Conservation (phyloP, 805 yeast species). For the Cyberlindnera subsufficiens region DNA sequence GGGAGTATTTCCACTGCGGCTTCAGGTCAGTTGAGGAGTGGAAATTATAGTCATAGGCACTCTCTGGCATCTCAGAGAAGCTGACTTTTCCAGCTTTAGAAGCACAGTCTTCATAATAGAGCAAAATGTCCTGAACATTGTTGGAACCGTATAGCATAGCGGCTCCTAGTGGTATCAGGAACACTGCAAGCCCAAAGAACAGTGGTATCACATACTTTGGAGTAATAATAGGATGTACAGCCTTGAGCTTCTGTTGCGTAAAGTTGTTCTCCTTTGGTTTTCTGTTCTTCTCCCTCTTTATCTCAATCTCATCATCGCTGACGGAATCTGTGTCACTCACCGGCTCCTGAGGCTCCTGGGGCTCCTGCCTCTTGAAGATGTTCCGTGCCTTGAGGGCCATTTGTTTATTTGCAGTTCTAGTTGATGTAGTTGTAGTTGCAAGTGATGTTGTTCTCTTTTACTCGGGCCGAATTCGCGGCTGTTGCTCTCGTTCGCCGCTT, state of each 20-base stretch:
- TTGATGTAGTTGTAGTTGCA: background rate
- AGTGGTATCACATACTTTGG: constrained; percentile 86
- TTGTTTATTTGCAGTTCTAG: background rate
- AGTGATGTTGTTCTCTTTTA: background rate
- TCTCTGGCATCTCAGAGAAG: constrained; percentile 49
- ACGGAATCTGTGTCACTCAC: constrained; percentile 37
- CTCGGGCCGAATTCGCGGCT: too few species aligned
- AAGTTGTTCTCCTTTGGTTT: constrained; percentile 72
- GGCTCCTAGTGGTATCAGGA: constrained; percentile 88
- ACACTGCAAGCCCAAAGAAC: constrained; percentile 63
- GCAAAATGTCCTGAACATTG: constrained; percentile 62
- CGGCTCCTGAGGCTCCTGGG: constrained; percentile 1
- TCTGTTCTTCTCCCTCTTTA: constrained; percentile 42
- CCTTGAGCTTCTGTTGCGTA: constrained; percentile 56
- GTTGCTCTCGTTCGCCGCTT: too few species aligned
- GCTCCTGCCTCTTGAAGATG: constrained; percentile 18
- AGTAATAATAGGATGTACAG: constrained; percentile 77
- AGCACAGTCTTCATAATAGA: constrained; percentile 75
- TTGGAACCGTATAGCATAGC: constrained; percentile 68
- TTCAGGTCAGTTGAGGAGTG: constrained; percentile 30
- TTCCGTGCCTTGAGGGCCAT: constrained; percentile 23
- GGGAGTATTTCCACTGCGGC: constrained; percentile 66
- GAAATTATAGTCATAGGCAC: constrained; percentile 55
- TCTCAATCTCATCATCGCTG: constrained; percentile 34
- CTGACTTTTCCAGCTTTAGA: constrained; percentile 38